A percentile compares a stretch with the other conserved stretches of the same genome.
Conservation (phyloP, 1,284 basidiomycete species). For the Tranzscheliella williamsii region DNA sequence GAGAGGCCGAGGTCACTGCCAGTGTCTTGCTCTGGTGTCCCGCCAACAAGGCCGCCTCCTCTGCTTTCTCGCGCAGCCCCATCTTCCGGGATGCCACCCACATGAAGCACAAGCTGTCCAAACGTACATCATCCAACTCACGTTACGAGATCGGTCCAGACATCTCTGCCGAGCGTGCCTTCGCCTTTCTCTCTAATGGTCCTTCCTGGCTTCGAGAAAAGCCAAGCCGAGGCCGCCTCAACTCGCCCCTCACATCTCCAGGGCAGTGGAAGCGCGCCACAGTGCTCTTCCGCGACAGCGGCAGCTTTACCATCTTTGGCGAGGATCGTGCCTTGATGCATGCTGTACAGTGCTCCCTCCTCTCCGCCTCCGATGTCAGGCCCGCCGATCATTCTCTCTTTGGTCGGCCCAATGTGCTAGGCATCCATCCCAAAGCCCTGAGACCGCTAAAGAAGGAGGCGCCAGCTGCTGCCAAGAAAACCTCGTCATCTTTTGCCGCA, state of each 20-base stretch:
- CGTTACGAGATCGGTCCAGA: constrained; percentile 13
- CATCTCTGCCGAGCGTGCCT: constrained; percentile 18
- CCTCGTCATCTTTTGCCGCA: constrained; percentile 16
- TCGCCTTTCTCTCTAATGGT: constrained; percentile 16
- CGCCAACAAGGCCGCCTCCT: constrained; percentile 13
- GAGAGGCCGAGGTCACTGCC: constrained; percentile 22
- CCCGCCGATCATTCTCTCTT: constrained; percentile 48
- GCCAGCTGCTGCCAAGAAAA: background rate
- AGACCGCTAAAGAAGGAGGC: background rate
- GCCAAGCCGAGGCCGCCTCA: constrained; percentile 31
- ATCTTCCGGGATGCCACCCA: constrained; percentile 34
- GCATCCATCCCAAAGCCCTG: constrained; percentile 31
- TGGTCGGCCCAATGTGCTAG: constrained; percentile 28
- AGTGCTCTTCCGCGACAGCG: constrained; percentile 43
- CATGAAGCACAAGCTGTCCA: constrained; percentile 34
- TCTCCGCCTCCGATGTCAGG: constrained; percentile 42
- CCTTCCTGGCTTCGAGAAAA: constrained; percentile 36
- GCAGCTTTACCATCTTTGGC: constrained; percentile 34
- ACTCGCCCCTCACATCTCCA: constrained; percentile 9
- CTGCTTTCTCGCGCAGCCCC: constrained; percentile 20
- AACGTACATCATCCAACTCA: constrained; percentile 3
- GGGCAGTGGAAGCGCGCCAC: constrained; percentile 44
- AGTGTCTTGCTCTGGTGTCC: constrained; percentile 29
- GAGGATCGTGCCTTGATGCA: constrained; percentile 45
- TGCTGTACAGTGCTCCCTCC: constrained; percentile 22